Conservation (phyloP, 192 early-diverging fungal genomes). For the Coemansia aciculifera region DNA sequence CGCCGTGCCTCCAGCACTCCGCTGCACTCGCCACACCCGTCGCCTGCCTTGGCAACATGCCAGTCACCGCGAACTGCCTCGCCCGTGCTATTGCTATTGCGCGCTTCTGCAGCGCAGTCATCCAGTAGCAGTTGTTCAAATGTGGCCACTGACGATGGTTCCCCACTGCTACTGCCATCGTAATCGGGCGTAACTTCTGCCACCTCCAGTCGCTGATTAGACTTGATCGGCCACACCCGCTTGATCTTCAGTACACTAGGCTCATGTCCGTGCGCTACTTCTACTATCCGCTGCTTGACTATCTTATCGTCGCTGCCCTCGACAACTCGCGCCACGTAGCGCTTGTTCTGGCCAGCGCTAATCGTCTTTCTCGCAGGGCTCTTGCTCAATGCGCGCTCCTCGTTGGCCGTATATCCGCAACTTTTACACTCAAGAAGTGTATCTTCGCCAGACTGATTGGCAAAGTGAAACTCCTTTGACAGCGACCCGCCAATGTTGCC, state of each 20-base stretch:
- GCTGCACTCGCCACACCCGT: constrained; percentile 29
- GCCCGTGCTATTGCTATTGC: not conserved
- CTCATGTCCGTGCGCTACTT: constrained; percentile 21
- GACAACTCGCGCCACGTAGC: constrained; percentile 9
- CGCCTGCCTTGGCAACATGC: constrained; percentile 36
- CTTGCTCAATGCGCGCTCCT: constrained; percentile 64
- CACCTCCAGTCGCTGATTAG: constrained; percentile 14
- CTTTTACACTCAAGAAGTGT: constrained; percentile 65
- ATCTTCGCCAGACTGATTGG: constrained; percentile 80
- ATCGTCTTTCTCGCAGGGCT: not conserved
- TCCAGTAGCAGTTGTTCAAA: not conserved
- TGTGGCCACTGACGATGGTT: not conserved
- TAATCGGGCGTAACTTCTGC: not conserved
- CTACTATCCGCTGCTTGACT: constrained; percentile 8
- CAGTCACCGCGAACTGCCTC: constrained; percentile 28
- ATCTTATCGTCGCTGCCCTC: not conserved
- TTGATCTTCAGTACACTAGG: constrained; percentile 39
- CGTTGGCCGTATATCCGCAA: constrained; percentile 87
- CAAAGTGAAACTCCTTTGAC: constrained; percentile 90
- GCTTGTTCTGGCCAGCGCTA: not conserved
- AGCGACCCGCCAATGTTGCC: constrained; percentile 87
- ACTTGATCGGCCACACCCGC: constrained; percentile 17
- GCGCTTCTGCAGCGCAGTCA: not conserved
- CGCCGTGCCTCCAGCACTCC: constrained; percentile 20
- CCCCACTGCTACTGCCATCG: constrained; percentile 1